Evolutionary conservation across 257 asterid genomes (phyloP), one percentile per base, ranked within the genome.

Genomic region (Sherardia arvensis): DNA sequence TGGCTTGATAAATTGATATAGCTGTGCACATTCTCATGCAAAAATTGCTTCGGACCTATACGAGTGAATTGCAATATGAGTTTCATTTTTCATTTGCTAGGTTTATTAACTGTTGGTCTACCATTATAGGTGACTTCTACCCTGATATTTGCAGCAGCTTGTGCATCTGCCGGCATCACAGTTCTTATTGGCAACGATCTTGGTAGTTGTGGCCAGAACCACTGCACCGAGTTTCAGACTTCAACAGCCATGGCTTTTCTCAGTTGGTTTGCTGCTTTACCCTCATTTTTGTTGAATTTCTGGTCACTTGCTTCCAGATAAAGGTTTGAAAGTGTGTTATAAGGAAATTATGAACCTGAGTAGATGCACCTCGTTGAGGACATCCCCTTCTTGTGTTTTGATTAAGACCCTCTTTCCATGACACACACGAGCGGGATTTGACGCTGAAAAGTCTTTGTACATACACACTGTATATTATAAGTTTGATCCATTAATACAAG

Each of bases 201-300:
- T 8, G 90, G 85, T 15, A 82, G 76, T 25, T 92, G 99, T 62
- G 74, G 74, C 43, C 81, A 68, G 76, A 92, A 90, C 68, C 96
- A 87, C 74, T 92, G 99, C 79, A 73, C 85, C 38, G 81, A 89
- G 80, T 89, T 92, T 69, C 91, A 88, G 83, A 82, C 95, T 38
- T 90, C 99, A 29, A 89, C 99, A 27, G 94, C 99, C 21, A 92
- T 89, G 96, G 87, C 99, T 60, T 92, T 92, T 76, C 87, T 92
- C 56, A 81, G 97, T 80, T 92, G 97, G 97, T 92, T 92, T 69
- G 74, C 89, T 22, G 85, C 96, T 1, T 65, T 89, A 17, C 99
- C 99, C 5, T 92, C 97, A 0, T 92, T 89, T 70, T 75, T 89
- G 70, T 70, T 89, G 28, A 89, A 85, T 55, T 92, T 85, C 69